Conservation (phyloP, 75 land plant species). For the Larix kaempferi region DNA sequence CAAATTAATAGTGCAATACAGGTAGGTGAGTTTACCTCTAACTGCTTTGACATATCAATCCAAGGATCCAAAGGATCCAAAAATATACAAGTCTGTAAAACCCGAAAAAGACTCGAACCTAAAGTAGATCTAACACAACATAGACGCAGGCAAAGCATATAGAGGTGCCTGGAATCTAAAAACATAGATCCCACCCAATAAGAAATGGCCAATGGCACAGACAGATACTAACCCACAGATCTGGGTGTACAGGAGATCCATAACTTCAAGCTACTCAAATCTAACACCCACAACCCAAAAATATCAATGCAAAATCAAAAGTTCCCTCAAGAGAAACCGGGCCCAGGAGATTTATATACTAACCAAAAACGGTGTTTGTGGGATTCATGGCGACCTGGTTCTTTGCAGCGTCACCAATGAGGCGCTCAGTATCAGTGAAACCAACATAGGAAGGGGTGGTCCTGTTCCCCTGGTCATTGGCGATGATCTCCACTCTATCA, state of each 20-base stretch:
- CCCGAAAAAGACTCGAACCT: background rate
- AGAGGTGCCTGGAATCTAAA: background rate
- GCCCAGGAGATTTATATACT: background rate
- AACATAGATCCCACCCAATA: background rate
- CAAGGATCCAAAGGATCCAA: too few species aligned
- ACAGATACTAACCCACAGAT: background rate
- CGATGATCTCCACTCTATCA: conserved; percentile 24
- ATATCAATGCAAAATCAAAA: background rate
- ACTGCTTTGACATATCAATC: too few species aligned
- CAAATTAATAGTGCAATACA: too few species aligned
- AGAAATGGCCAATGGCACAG: background rate
- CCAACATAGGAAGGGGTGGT: conserved; percentile 38
- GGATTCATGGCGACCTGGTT: conserved; percentile 39
- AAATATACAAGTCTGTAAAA: too few species aligned
- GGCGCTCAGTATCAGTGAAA: conserved; percentile 35
- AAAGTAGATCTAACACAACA: background rate
- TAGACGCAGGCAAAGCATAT: background rate
- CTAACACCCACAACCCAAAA: background rate
- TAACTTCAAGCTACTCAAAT: background rate
- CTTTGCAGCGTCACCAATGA: conserved; percentile 40
- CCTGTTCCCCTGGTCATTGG: conserved; percentile 38
- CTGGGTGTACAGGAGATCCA: background rate
- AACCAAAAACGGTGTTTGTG: conserved; percentile 32
- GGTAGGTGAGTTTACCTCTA: too few species aligned
- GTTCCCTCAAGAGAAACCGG: background rate